Evolutionary conservation across 1,139 yeast genomes (phyloP).

Genomic region (Kodamaea derodonti): DNA sequence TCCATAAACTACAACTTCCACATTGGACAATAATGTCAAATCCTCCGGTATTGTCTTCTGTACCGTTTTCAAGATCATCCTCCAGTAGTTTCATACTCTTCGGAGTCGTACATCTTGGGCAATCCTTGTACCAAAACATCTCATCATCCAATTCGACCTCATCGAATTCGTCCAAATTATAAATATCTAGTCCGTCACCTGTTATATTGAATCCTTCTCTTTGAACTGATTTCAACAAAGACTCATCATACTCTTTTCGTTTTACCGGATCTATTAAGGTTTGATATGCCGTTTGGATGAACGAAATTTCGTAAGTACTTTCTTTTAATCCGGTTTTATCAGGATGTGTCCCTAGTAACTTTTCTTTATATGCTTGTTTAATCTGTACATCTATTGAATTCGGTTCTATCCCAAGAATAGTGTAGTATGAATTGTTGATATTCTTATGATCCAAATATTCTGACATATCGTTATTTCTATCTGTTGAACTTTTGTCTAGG

Average conservation of each 20-base stretch:
- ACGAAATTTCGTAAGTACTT: slow-evolving; percentile 22
- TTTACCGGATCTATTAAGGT: slow-evolving; percentile 38
- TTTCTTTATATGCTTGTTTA: slow-evolving; percentile 56
- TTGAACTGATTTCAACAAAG: slow-evolving; percentile 34
- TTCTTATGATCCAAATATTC: slow-evolving; percentile 5
- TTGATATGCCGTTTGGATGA: slow-evolving; percentile 58
- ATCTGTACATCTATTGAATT: slow-evolving; percentile 40
- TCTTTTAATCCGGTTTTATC: slow-evolving; percentile 44
- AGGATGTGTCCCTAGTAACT: slow-evolving; percentile 67
- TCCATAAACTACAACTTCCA: slow-evolving; percentile 77
- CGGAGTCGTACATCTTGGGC: slow-evolving; percentile 68
- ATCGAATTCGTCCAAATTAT: slow-evolving; percentile 59
- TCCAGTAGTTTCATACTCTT: slow-evolving; percentile 60
- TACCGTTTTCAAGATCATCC: slow-evolving; percentile 52
- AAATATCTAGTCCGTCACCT: slow-evolving; percentile 67
- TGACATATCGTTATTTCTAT: not conserved
- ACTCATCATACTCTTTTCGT: slow-evolving; percentile 48
- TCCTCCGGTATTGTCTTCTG: slow-evolving; percentile 50
- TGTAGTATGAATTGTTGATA: slow-evolving; percentile 34
- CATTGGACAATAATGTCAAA: slow-evolving; percentile 76
- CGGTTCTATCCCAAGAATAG: slow-evolving; percentile 45
- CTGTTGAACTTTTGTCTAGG: not conserved
- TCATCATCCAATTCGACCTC: slow-evolving; percentile 21
- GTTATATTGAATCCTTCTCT: slow-evolving; percentile 47
- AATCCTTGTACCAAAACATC: slow-evolving; percentile 44